Percentiles rank a stretch among this genome's conserved stretches.
Conservation (phyloP, 164 flowering plant genomes). For the Paratinospora sagittata region DNA sequence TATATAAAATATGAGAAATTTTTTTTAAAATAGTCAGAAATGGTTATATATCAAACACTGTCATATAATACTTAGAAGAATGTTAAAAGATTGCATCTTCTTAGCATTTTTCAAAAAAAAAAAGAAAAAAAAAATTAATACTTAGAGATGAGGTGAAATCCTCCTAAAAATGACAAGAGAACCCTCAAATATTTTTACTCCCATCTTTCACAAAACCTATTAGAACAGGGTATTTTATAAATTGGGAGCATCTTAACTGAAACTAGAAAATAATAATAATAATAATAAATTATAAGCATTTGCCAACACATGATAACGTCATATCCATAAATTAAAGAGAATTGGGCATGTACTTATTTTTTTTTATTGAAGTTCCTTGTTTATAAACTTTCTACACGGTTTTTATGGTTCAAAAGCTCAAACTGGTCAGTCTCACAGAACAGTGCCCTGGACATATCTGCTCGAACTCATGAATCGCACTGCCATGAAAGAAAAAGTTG, state of each 20-base stretch:
- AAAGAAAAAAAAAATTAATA: no score
- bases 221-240: no score
- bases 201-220: no score
- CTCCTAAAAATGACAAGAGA: neutral
- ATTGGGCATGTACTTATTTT: conserved; percentile 1
- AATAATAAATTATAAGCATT: neutral
- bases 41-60: no score
- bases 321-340: conserved; percentile 2
- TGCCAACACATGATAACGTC: neutral
- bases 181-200: neutral
- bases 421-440: neutral
- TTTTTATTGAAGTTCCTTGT: neutral
- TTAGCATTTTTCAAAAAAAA: no score
- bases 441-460: neutral
- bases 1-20: no score
- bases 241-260: no score
- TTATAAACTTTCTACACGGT: neutral
- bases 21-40: no score
- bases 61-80: no score
- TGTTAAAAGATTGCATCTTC: no score
- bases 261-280: no score
- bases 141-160: neutral
- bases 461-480: neutral
- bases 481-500: conserved; percentile 2
- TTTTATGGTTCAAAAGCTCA: neutral